Evolutionary conservation across 2,329 filamentous ascomycete genomes (phyloP), one percentile per base, ranked within the genome.

Genomic region (Botrytis deweyae): DNA sequence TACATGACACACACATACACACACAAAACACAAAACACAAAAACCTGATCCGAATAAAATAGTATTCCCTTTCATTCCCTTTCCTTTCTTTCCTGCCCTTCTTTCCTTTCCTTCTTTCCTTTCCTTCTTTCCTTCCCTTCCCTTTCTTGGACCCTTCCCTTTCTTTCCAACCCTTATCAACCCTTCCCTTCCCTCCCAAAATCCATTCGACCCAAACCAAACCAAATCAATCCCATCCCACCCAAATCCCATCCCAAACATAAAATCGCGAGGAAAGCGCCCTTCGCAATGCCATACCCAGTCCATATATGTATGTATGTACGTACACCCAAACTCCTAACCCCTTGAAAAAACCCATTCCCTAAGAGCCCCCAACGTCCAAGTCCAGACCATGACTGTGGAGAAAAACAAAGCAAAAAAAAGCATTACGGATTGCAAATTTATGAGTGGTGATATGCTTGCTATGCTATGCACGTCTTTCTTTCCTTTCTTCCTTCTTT

Each of bases 381-480:
- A 33, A 44, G 29, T 44, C 38, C 38, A 65, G 25, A 55, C 62
- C 62, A 49, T 52, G 22, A 66, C 12, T 44, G 29, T 12, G 9
- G 6, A 38, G 7, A 25, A 18, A n/a, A 52, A 33, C 1, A 52
- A 52, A 67, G 12, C 38, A 38, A 67, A n/a, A 33, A 33, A 20
- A 67, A 52, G 22, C 33, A 38, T n/a, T 52, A 16, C 38, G 14
- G 33, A 44, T 44, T 52, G 46, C 46, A 49, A 49, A 52, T 67
- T 52, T 40, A 52, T 55, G 64, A 67, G 64, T 67, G 64, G 64
- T 52, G 64, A 67, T 67, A 55, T 40, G 25, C 49, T 52, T 40
- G 33, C 49, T 52, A 52, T 52, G 49, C 14, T 64, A 64, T 64
- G 40, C n/a, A 55, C n/a, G 52, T 55, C 52, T n/a, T 29, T 29